phyloP scores from a whole-genome alignment of 106 monocot species.

The Dendrobium huoshanense region DNA sequence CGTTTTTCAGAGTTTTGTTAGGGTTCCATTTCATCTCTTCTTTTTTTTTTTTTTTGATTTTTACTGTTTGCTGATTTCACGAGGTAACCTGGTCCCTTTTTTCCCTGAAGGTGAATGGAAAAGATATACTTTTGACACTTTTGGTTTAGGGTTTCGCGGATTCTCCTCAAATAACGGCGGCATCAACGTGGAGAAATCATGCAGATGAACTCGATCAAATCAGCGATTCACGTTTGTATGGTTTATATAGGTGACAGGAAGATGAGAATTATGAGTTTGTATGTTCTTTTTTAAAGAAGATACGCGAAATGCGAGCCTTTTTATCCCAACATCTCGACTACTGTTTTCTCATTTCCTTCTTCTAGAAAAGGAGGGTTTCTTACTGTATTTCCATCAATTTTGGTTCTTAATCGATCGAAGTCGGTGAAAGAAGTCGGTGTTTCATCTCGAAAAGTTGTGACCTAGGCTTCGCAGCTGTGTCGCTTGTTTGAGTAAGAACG shows the following conservation, averaged over 20 bases:
- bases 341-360: not conserved
- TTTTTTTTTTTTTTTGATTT: not conserved
- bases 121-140: not conserved
- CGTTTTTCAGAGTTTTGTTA: not conserved
- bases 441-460: not conserved
- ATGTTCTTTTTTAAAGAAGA: not conserved
- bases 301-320: conserved; percentile 3
- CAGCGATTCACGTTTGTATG: not conserved
- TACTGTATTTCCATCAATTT: not conserved
- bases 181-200: not conserved
- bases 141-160: not conserved
- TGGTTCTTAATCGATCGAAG: not conserved
- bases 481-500: not conserved
- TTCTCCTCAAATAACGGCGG: not conserved
- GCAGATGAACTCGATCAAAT: not conserved
- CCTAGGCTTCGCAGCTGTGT: not conserved
- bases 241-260: not conserved
- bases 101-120: not conserved
- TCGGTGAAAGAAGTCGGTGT: not conserved
- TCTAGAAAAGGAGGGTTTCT: not conserved
- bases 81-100: not conserved
- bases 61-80: not conserved
- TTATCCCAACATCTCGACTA: not conserved
- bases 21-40: not conserved
- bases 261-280: not conserved